phyloP scores from a whole-genome alignment of 208 protist species.

The Trypanosomatidae sp. region DNA sequence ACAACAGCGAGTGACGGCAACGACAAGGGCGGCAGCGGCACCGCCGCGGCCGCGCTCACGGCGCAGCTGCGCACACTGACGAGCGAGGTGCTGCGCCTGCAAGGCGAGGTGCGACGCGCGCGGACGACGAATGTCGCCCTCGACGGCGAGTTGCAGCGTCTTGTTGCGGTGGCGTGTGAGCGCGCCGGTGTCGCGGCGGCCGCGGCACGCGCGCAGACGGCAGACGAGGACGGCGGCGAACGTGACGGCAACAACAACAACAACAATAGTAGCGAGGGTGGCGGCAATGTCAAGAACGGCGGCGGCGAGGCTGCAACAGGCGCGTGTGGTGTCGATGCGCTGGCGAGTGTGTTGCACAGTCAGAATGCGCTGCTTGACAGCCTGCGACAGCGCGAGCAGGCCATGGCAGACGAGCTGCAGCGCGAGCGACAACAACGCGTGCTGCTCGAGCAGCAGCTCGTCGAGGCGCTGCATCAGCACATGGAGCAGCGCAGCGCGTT shows the following conservation, averaged over 20 bases:
- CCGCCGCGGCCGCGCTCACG: no score
- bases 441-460: no score
- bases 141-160: constrained; percentile 54
- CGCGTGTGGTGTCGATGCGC: constrained; percentile 15
- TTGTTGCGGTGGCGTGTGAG: background rate
- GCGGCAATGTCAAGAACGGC: no score
- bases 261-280: no score
- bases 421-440: constrained; percentile 22
- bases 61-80: constrained; percentile 56
- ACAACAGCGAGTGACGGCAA: constrained; percentile 1
- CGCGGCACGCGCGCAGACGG: background rate
- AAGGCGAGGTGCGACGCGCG: constrained; percentile 39
- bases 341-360: constrained; percentile 43
- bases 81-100: constrained; percentile 47
- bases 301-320: no score
- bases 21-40: no score
- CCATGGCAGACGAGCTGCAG: constrained; percentile 43
- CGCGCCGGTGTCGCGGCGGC: background rate
- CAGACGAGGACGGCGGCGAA: background rate
- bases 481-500: no score
- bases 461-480: no score
- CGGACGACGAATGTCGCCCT: constrained; percentile 53
- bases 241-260: no score
- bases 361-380: constrained; percentile 70
- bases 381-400: constrained; percentile 52